These are phyloP conservation scores for Zygosaccharomyces pseudobailii DNA, from an alignment of 1,139 yeast species.

Conservation along the genomic window DNA sequence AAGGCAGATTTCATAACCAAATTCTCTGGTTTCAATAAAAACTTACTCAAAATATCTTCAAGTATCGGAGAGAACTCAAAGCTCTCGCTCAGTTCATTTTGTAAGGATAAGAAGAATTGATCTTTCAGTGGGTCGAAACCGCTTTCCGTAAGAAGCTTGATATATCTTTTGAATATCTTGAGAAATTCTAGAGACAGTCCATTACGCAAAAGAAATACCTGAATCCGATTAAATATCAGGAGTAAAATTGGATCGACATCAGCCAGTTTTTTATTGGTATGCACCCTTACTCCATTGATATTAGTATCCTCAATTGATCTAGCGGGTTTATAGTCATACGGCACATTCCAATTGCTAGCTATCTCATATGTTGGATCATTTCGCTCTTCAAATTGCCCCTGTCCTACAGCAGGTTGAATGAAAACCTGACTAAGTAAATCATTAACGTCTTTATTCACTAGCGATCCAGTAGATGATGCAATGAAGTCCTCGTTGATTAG, in stretches of 20 bases:
- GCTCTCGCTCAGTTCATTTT: conserved; percentile 21
- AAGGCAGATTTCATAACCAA: conserved; percentile 21
- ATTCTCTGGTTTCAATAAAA: conserved; percentile 24
- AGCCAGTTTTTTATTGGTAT: neutral
- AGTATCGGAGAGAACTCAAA: conserved; percentile 17
- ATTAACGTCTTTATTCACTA: conserved; percentile 15
- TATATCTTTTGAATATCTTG: conserved; percentile 21
- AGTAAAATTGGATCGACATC: conserved; percentile 9
- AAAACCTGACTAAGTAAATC: conserved; percentile 14
- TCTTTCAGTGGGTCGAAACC: conserved; percentile 22
- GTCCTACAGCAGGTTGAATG: neutral
- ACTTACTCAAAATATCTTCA: conserved; percentile 20
- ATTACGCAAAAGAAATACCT: conserved; percentile 23
- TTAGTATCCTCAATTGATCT: neutral
- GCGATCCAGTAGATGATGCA: conserved; percentile 19
- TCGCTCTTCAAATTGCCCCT: neutral
- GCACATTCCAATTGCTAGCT: neutral
- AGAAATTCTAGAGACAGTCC: conserved; percentile 25
- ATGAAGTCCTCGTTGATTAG: conserved; percentile 13
- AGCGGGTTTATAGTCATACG: too few relatives aligned
- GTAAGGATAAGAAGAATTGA: conserved; percentile 17
- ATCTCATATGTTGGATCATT: neutral
- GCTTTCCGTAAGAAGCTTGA: conserved; percentile 15
- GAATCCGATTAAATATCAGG: conserved; percentile 20
- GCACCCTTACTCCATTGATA: neutral